Percentiles rank a stretch among this genome's conserved stretches.
These are phyloP conservation scores for Aspergillus jensenii DNA, from an alignment of 2,329 filamentous ascomycete species.

Conservation along the genomic window DNA sequence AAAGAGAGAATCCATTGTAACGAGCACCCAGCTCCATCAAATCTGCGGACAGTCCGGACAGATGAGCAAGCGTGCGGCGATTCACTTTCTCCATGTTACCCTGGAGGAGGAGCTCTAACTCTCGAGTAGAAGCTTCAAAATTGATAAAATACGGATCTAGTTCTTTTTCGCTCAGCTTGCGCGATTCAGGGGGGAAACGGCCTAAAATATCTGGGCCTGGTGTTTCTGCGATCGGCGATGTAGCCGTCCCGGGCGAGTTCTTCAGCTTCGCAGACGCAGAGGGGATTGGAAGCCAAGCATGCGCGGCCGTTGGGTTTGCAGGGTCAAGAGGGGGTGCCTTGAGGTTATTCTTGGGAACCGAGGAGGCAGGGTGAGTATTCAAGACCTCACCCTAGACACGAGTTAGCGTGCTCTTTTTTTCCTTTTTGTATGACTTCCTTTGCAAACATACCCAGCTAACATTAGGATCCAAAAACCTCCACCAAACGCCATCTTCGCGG, in stretches of 20 bases:
- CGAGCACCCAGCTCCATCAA: slow-evolving; percentile 91
- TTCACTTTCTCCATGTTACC: slow-evolving; percentile 98
- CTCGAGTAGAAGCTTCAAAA: slow-evolving; percentile 88
- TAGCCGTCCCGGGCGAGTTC: slow-evolving; percentile 38
- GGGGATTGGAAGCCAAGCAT: slow-evolving; percentile 84
- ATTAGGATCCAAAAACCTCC: slow-evolving; percentile 96
- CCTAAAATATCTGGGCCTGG: slow-evolving; percentile 66
- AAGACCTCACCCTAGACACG: slow-evolving; percentile 81
- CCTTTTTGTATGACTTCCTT: slow-evolving; percentile 14
- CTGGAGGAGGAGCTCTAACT: slow-evolving; percentile 81
- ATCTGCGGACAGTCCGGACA: slow-evolving; percentile 80
- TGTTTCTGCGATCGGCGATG: slow-evolving; percentile 52
- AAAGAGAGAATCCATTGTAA: slow-evolving; percentile 95
- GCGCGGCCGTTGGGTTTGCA: slow-evolving; percentile 85
- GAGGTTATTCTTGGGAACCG: slow-evolving; percentile 88
- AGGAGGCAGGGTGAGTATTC: slow-evolving; percentile 83
- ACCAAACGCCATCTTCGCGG: slow-evolving; percentile 90
- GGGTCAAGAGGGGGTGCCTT: slow-evolving; percentile 94
- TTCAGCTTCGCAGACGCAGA: slow-evolving; percentile 83
- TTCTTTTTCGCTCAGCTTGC: slow-evolving; percentile 79
- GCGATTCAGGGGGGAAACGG: slow-evolving; percentile 78
- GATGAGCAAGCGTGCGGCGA: slow-evolving; percentile 78
- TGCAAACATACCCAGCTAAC: slow-evolving; percentile 80
- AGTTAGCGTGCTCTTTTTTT: slow-evolving; percentile 24
- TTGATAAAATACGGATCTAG: slow-evolving; percentile 94